phyloP scores from a whole-genome alignment of 2,329 filamentous ascomycete species.

The Mollisiaceae sp. region DNA sequence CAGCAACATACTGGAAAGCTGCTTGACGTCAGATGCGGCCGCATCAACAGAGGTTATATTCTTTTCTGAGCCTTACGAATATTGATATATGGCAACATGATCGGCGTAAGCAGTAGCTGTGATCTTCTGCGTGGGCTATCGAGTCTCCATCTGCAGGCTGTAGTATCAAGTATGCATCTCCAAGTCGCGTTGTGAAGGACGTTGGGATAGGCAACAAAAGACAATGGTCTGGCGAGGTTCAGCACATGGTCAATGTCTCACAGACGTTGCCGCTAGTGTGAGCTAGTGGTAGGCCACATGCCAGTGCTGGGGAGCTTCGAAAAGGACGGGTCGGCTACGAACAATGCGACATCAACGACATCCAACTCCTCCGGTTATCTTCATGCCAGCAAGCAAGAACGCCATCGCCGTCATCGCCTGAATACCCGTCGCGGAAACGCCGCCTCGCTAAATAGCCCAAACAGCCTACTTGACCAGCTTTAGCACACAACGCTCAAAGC shows the following conservation, averaged over 20 bases:
- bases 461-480: neutral
- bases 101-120: slow-evolving; percentile 5
- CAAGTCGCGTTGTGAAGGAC: neutral
- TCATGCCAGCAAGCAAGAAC: neutral
- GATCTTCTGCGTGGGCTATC: slow-evolving; percentile 19
- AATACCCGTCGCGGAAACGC: neutral
- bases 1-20: slow-evolving; percentile 67
- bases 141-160: slow-evolving; percentile 34
- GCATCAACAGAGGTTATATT: slow-evolving; percentile 15
- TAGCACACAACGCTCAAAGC: neutral
- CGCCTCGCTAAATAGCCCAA: neutral
- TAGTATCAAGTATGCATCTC: neutral
- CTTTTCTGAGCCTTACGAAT: slow-evolving; percentile 50
- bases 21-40: slow-evolving; percentile 38
- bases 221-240: neutral
- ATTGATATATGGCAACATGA: slow-evolving; percentile 70
- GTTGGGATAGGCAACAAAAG: neutral
- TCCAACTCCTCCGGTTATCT: too few species aligned
- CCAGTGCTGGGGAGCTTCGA: neutral
- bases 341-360: neutral
- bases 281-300: neutral
- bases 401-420: neutral
- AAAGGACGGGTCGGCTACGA: neutral
- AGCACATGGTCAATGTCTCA: slow-evolving; percentile 3
- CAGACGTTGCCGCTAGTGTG: slow-evolving; percentile 2